Conservation (phyloP, 2,329 filamentous ascomycete species). For the Fusarium sp. region DNA sequence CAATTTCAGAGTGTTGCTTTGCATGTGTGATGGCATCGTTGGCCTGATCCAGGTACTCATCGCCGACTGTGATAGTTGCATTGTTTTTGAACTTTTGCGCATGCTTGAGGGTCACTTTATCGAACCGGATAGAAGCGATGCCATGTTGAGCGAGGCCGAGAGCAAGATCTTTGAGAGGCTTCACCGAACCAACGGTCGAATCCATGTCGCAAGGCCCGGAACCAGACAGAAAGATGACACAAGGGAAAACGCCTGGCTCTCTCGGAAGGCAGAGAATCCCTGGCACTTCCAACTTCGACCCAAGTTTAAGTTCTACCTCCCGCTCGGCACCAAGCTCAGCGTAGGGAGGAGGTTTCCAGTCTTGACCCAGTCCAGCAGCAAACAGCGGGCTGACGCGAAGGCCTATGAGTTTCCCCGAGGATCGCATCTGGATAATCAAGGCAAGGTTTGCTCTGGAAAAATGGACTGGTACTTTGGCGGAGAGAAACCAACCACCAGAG, state of each 20-base stretch:
- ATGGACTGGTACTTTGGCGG: background rate
- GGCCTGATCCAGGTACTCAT: slow-evolving; percentile 10
- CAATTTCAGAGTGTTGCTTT: background rate
- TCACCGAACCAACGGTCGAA: background rate
- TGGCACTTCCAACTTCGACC: background rate
- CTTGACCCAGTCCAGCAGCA: background rate
- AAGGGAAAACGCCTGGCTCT: background rate
- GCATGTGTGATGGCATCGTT: background rate
- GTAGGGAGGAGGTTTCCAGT: background rate
- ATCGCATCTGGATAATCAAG: background rate
- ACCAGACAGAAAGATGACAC: slow-evolving; percentile 6
- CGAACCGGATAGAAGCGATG: slow-evolving; percentile 2
- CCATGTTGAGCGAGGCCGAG: background rate
- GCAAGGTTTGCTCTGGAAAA: slow-evolving; percentile 1
- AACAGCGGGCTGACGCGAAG: background rate
- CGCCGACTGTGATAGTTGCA: background rate
- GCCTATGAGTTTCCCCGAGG: background rate
- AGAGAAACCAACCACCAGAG: background rate
- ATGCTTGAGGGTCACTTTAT: background rate
- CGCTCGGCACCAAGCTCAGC: background rate
- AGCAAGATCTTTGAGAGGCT: slow-evolving; percentile 6
- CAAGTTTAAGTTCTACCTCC: background rate
- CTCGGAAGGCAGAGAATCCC: background rate
- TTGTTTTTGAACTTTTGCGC: background rate
- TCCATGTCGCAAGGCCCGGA: slow-evolving; percentile 8